Evolutionary conservation across 208 protist genomes (phyloP).

Genomic region (Acanthamoeba triangularis): DNA sequence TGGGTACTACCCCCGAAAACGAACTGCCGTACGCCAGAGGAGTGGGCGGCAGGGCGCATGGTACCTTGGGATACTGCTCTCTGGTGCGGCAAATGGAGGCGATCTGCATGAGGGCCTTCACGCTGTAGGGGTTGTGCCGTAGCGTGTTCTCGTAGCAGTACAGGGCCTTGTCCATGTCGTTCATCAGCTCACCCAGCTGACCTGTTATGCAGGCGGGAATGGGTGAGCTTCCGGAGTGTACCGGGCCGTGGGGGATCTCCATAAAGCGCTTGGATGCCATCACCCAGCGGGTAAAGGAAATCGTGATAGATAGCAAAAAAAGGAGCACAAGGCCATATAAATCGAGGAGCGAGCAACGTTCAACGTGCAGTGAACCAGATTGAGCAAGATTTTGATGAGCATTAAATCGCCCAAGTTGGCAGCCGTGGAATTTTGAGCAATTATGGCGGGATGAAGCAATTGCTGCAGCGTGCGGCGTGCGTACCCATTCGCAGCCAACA

Average conservation of each 20-base stretch:
- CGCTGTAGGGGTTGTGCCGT: conserved; percentile 87
- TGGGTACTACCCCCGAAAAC: too few relatives aligned
- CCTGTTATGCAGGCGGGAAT: conserved; percentile 10
- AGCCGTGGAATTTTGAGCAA: too few relatives aligned
- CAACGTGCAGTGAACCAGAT: too few relatives aligned
- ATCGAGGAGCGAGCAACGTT: too few relatives aligned
- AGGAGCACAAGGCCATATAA: too few relatives aligned
- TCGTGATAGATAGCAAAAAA: too few relatives aligned
- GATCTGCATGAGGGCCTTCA: conserved; percentile 85
- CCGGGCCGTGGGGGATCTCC: background rate
- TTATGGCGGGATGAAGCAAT: background rate
- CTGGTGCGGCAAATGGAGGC: conserved; percentile 82
- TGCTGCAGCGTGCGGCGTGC: background rate
- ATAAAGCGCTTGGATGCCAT: background rate
- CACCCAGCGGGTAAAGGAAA: too few relatives aligned
- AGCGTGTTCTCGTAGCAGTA: conserved; percentile 83
- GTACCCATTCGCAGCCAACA: conserved; percentile 42
- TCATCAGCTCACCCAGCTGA: conserved; percentile 75
- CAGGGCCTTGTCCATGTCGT: conserved; percentile 83
- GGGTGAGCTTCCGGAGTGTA: background rate
- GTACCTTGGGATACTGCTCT: conserved; percentile 87
- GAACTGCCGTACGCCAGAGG: too few relatives aligned
- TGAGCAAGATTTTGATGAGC: too few relatives aligned
- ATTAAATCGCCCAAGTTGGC: too few relatives aligned
- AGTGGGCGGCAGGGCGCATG: background rate